phyloP scores from a whole-genome alignment of 169 alveolate species.

The Plasmodium cynomolgi region DNA sequence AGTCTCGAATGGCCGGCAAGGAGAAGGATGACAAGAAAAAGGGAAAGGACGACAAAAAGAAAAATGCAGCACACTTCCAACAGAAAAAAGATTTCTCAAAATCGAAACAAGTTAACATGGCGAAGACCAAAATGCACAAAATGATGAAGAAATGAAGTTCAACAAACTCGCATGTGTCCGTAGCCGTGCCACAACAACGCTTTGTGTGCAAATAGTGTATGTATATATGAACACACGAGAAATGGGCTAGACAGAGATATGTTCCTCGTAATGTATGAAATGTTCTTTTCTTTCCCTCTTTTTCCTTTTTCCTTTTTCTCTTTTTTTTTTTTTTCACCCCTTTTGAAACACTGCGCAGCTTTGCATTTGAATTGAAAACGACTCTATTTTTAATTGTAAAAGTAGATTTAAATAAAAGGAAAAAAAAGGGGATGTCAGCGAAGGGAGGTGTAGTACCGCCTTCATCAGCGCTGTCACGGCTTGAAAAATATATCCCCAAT shows the following conservation, averaged over 20 bases:
- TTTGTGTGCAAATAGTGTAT: neutral
- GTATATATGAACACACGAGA: neutral
- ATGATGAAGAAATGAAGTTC: conserved; percentile 54
- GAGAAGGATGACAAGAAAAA: conserved; percentile 59
- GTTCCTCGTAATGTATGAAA: neutral
- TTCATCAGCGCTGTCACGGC: neutral
- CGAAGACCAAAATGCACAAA: conserved; percentile 60
- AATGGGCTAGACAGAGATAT: neutral
- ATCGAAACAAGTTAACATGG: conserved; percentile 16
- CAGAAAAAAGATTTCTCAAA: conserved; percentile 35
- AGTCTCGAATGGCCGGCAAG: conserved; percentile 33
- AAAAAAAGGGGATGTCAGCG: neutral
- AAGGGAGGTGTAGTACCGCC: neutral
- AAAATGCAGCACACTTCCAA: conserved; percentile 33
- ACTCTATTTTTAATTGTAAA: neutral
- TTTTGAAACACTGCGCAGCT: neutral
- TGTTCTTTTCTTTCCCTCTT: neutral
- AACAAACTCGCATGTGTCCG: neutral
- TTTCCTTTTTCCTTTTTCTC: neutral
- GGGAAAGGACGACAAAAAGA: conserved; percentile 61
- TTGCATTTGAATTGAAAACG: neutral
- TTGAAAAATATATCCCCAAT: neutral
- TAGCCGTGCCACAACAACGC: neutral
- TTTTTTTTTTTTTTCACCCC: neutral
- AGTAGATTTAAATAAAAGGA: neutral